Percentiles rank a stretch among this genome's conserved stretches.
Conservation (phyloP, 495 filamentous ascomycete genomes). For the Xylaria flabelliformis region DNA sequence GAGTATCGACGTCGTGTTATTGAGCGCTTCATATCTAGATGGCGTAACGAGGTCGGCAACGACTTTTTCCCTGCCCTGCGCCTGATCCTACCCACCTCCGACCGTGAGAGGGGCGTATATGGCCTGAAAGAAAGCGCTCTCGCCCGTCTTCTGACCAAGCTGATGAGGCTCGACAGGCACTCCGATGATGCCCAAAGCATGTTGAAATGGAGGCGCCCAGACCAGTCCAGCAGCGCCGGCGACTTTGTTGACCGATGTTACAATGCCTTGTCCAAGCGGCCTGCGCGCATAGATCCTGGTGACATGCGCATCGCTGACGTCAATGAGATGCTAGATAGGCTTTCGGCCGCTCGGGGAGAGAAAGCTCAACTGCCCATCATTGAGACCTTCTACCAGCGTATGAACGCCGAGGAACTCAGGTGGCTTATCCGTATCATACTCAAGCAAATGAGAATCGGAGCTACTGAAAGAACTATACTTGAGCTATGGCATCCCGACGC, state of each 20-base stretch:
- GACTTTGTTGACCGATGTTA: conserved; percentile 90
- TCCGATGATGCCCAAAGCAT: conserved; percentile 86
- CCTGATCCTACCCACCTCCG: conserved; percentile 91
- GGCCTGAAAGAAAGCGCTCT: conserved; percentile 93
- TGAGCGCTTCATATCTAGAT: conserved; percentile 85
- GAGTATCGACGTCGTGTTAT: conserved; percentile 87
- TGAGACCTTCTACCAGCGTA: conserved; percentile 80
- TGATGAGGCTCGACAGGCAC: conserved; percentile 91
- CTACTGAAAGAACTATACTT: conserved; percentile 90
- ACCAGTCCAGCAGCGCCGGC: conserved; percentile 68
- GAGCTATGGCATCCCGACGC: conserved; percentile 94
- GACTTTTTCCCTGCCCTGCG: conserved; percentile 95
- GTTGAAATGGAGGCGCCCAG: conserved; percentile 92
- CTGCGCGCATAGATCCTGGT: conserved; percentile 75
- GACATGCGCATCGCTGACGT: conserved; percentile 86
- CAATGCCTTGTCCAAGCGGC: conserved; percentile 84
- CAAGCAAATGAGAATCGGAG: conserved; percentile 97
- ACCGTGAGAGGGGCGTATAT: conserved; percentile 92
- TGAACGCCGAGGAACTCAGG: conserved; percentile 92
- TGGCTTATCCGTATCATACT: conserved; percentile 96
- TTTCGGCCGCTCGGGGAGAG: conserved; percentile 78
- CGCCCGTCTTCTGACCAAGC: conserved; percentile 83
- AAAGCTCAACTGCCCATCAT: conserved; percentile 81
- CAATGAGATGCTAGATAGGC: conserved; percentile 81
- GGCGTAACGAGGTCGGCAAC: conserved; percentile 84